Conservation (phyloP, 2,329 filamentous ascomycete species). For the Aureobasidium pullulans region DNA sequence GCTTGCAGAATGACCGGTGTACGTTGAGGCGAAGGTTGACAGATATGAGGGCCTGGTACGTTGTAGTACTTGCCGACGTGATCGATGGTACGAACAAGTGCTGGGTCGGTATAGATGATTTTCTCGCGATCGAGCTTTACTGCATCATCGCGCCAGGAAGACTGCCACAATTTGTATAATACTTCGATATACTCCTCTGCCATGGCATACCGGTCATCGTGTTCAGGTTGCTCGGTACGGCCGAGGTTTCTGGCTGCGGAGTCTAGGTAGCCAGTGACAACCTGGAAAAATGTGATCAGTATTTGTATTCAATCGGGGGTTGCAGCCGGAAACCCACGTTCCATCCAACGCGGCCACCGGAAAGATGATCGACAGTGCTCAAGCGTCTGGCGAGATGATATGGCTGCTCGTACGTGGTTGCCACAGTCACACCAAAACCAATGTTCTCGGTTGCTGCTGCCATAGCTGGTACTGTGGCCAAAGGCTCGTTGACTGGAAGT, state of each 20-base stretch:
- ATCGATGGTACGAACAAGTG: constrained; percentile 56
- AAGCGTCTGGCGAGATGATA: constrained; percentile 60
- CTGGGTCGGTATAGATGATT: constrained; percentile 53
- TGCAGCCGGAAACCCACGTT: neutral
- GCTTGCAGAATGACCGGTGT: constrained; percentile 65
- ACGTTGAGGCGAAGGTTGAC: constrained; percentile 58
- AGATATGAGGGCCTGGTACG: constrained; percentile 59
- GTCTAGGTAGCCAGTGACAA: constrained; percentile 63
- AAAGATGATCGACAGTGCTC: constrained; percentile 60
- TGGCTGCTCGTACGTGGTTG: constrained; percentile 60
- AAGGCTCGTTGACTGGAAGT: constrained; percentile 53
- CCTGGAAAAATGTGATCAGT: constrained; percentile 26
- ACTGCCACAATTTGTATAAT: constrained; percentile 60
- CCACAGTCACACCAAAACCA: constrained; percentile 61
- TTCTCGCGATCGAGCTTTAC: constrained; percentile 52
- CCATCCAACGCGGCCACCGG: constrained; percentile 45
- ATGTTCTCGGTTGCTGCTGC: constrained; percentile 59
- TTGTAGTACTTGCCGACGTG: constrained; percentile 58
- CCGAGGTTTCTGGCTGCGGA: constrained; percentile 59
- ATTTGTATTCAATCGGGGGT: neutral
- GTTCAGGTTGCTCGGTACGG: constrained; percentile 49
- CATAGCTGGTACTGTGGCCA: constrained; percentile 57
- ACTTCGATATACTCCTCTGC: constrained; percentile 59
- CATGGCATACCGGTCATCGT: constrained; percentile 59
- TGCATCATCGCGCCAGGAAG: constrained; percentile 60